Conservation (phyloP, 164 flowering plant species). For the Annona cherimola region DNA sequence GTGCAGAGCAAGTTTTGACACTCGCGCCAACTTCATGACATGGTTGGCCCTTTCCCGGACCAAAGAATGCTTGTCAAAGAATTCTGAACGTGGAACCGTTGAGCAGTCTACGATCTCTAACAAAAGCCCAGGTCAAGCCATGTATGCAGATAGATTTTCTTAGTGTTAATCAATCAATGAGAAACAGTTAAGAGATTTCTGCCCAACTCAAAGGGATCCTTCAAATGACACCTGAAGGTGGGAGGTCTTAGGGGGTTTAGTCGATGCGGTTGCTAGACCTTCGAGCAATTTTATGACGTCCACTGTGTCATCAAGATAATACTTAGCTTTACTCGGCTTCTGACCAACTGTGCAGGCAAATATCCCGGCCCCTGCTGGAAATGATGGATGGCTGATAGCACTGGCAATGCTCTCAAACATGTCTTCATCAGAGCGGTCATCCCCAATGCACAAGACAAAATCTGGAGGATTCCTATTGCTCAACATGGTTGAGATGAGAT, state of each 20-base stretch:
- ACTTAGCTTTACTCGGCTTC: conserved; percentile 22
- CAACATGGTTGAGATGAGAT: conserved; percentile 11
- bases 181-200: no score
- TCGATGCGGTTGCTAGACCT: conserved; percentile 15
- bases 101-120: no score
- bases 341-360: conserved; percentile 21
- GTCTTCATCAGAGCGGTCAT: conserved; percentile 21
- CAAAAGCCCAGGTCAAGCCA: no score
- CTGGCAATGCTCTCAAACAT: conserved; percentile 19
- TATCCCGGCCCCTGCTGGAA: conserved; percentile 9
- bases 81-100: no score
- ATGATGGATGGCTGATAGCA: conserved; percentile 11
- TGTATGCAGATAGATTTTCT: no score
- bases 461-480: conserved; percentile 13
- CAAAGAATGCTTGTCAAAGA: neutral
- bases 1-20: neutral
- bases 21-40: neutral
- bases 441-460: conserved; percentile 20
- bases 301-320: conserved; percentile 21
- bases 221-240: conserved; percentile 18
- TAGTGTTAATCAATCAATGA: no score
- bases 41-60: neutral
- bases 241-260: conserved; percentile 8
- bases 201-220: conserved; percentile 13
- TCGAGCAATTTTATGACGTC: conserved; percentile 20